Evolutionary conservation across 352 stramenopile genomes (phyloP).

Genomic region (Globisporangium paroecandrum): DNA sequence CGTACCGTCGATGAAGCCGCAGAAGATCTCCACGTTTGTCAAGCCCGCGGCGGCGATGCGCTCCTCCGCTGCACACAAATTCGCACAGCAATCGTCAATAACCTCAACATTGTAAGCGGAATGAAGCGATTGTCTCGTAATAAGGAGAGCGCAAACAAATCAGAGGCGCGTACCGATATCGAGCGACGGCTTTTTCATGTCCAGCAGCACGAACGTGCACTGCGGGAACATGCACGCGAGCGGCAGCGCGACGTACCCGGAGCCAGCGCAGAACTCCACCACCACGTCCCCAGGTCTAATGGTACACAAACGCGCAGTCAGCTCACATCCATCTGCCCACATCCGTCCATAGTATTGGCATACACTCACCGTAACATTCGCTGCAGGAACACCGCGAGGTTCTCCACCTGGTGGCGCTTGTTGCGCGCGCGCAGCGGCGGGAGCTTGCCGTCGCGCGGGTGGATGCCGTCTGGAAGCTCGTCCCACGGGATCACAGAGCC

Average conservation of each 20-base stretch:
- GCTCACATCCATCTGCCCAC: neutral
- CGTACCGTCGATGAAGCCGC: conserved; percentile 60
- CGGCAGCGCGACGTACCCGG: conserved; percentile 71
- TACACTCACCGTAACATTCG: conserved; percentile 45
- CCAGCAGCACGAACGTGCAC: conserved; percentile 73
- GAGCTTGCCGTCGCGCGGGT: conserved; percentile 66
- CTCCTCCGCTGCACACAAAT: conserved; percentile 38
- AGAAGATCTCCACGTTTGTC: conserved; percentile 74
- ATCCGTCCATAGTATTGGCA: neutral
- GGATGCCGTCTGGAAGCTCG: conserved; percentile 56
- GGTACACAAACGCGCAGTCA: neutral
- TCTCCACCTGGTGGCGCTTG: conserved; percentile 79
- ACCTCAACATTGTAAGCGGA: neutral
- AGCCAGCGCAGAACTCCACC: conserved; percentile 81
- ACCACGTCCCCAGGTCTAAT: conserved; percentile 63
- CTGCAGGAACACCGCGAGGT: conserved; percentile 67
- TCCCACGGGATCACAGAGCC: conserved; percentile 57
- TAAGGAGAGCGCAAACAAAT: neutral
- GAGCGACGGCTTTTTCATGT: conserved; percentile 77
- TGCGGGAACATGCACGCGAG: conserved; percentile 70
- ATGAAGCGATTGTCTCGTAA: neutral
- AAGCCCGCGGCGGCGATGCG: conserved; percentile 55
- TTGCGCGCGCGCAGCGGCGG: conserved; percentile 46
- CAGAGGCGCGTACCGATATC: conserved; percentile 44
- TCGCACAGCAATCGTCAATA: neutral